Conservation (phyloP, 441 rosid species). For the Populus hybrid region DNA sequence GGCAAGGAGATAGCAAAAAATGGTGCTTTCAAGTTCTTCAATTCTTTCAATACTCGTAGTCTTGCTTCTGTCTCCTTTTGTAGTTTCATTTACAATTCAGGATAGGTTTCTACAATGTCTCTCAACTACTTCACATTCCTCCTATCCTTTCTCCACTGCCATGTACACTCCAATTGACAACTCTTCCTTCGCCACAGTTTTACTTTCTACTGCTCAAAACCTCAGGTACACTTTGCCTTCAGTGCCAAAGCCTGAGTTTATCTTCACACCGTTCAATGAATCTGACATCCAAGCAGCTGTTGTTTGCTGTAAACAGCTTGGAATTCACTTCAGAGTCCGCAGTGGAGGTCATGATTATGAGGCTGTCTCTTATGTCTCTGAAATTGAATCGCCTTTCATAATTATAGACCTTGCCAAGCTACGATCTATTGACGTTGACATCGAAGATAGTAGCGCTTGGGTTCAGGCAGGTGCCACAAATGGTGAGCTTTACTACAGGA, state of each 20-base stretch:
- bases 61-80: neutral
- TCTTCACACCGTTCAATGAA: constrained; percentile 40
- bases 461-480: constrained; percentile 50
- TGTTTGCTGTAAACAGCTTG: constrained; percentile 38
- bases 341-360: constrained; percentile 73
- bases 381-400: constrained; percentile 38
- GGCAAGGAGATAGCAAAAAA: neutral
- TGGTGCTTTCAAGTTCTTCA: constrained; percentile 15
- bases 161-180: constrained; percentile 27
- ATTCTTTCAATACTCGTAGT: constrained; percentile 2
- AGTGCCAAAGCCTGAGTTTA: constrained; percentile 45
- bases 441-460: constrained; percentile 40
- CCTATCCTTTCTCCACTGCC: constrained; percentile 23
- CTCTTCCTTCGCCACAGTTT: constrained; percentile 32
- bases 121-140: constrained; percentile 18
- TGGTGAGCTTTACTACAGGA: constrained; percentile 59
- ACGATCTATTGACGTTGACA: constrained; percentile 34
- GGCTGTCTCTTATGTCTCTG: constrained; percentile 51
- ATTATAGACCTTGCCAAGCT: constrained; percentile 42
- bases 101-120: constrained; percentile 43
- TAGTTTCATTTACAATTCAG: constrained; percentile 23
- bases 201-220: constrained; percentile 53
- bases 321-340: constrained; percentile 48
- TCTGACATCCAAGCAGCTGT: constrained; percentile 52
- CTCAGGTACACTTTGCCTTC: constrained; percentile 41